Evolutionary conservation across 2,329 filamentous ascomycete species (phyloP), one percentile per base, ranked within the genome.

Genomic region (Paecilomyces dactylethromorphus): DNA sequence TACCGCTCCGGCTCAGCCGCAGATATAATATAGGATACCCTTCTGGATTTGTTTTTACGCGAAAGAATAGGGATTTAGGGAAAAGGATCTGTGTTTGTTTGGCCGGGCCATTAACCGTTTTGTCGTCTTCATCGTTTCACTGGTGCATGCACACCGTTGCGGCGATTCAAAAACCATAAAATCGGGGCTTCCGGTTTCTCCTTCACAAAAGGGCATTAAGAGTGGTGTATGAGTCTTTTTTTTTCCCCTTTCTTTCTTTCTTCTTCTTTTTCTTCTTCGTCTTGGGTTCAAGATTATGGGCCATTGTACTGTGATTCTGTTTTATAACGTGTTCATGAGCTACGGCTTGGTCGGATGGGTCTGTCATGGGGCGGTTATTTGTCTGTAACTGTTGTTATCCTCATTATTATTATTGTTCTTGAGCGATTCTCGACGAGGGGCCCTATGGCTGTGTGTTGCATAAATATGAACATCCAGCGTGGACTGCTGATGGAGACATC

Each of bases 1-100:
- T 11, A 68, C 73, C 12, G 70, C 73, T 45, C 67, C 71, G 18
- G 69, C 72, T 31, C 73, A 74, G 59, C 73, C 73, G 29, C 71
- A 73, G 62, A 74, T 75, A 33, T 75, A 66, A 72, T 61, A 45
- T 50, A 52, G 21, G 50, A 52, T 52, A 52, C 50, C 50, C 50
- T 21, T 24, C 21, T 24, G 50, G 24, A 22, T 24, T 52, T 24
- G 4, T 52, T 24, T 52, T 24, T 29, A 21, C 21, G 50, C 24
- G 50, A 21, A 52, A 15, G 21, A 24, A 29, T 52, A n/a, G 35
- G 35, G 8, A 45, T 45, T 45, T 45, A 45, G 15, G 35, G 13
- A 45, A 45, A 45, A n/a, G 35, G 18, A 18, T 45, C 35, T 18
- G 35, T 45, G 35, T 45, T 45, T 15, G 18, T 45, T 45, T 45